Evolutionary conservation across 2,329 filamentous ascomycete species (phyloP).

Genomic region (Fusarium sp.): DNA sequence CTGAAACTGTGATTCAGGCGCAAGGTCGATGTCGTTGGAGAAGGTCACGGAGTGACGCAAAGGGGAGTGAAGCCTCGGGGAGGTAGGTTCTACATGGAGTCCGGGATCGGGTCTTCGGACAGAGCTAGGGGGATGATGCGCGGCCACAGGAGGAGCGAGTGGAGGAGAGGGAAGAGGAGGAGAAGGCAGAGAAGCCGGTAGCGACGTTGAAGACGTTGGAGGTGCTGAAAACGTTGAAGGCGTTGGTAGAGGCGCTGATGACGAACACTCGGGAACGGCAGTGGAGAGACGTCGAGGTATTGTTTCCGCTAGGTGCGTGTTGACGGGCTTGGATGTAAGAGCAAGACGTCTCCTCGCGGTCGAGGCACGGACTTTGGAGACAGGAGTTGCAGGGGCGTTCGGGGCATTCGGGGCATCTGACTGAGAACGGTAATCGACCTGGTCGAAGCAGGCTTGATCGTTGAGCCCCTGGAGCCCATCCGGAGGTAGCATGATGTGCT

Average conservation of each 20-base stretch:
- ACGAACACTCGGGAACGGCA: conserved; percentile 29
- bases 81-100: conserved; percentile 43
- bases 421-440: conserved; percentile 40
- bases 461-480: conserved; percentile 38
- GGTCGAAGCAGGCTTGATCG: conserved; percentile 26
- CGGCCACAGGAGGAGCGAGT: conserved; percentile 29
- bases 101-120: conserved; percentile 37
- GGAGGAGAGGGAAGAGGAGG: conserved; percentile 11
- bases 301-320: conserved; percentile 36
- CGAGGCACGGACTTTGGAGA: conserved; percentile 35
- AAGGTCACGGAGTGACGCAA: conserved; percentile 45
- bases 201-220: conserved; percentile 5
- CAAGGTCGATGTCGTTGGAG: conserved; percentile 29
- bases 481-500: conserved; percentile 44
- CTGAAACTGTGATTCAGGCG: conserved; percentile 26
- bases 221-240: conserved; percentile 5
- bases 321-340: conserved; percentile 30
- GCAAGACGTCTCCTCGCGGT: conserved; percentile 27
- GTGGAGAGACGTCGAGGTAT: conserved; percentile 30
- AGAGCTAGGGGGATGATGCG: conserved; percentile 31
- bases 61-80: conserved; percentile 44
- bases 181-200: conserved; percentile 7
- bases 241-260: conserved; percentile 21
- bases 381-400: conserved; percentile 31
- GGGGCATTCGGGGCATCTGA: conserved; percentile 25